A percentile compares a stretch with the other conserved stretches of the same genome.
These are phyloP conservation scores for Serendipita sp. DNA, from an alignment of 768 basidiomycete species.

Conservation along the genomic window DNA sequence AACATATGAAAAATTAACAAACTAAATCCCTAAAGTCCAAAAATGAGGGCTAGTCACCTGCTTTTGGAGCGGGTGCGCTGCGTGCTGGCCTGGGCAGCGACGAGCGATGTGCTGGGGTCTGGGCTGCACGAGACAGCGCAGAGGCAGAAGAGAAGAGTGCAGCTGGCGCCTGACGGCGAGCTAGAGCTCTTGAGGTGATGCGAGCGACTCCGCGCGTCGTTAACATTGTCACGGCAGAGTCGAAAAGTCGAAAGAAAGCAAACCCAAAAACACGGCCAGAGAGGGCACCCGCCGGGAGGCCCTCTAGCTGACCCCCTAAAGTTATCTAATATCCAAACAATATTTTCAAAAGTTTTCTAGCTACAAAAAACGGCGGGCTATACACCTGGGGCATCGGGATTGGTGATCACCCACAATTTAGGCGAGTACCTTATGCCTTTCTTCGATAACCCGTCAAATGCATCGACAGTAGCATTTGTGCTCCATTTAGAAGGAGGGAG, in stretches of 20 bases:
- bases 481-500: not conserved
- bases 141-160: conserved; percentile 64
- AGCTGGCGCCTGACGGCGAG: conserved; percentile 55
- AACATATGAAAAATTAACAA: conserved; percentile 16
- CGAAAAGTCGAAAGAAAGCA: not conserved
- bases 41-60: not conserved
- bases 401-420: not conserved
- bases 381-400: not conserved
- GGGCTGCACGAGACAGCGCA: conserved; percentile 2
- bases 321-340: not conserved
- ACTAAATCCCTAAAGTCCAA: conserved; percentile 7
- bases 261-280: too few species aligned
- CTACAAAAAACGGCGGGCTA: not conserved
- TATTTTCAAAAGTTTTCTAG: not conserved
- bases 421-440: not conserved
- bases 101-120: conserved; percentile 7
- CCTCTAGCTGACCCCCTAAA: too few species aligned
- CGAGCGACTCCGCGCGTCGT: conserved; percentile 77
- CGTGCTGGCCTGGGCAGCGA: conserved; percentile 5
- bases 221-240: conserved; percentile 36
- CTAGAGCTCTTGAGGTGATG: conserved; percentile 70
- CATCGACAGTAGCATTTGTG: not conserved
- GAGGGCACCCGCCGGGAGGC: too few species aligned
- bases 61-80: not conserved
- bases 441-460: not conserved